Percentiles rank a stretch among this genome's conserved stretches.
These are phyloP conservation scores for Camellia lanceoleosa DNA, from an alignment of 148 eudicot species.

Conservation along the genomic window DNA sequence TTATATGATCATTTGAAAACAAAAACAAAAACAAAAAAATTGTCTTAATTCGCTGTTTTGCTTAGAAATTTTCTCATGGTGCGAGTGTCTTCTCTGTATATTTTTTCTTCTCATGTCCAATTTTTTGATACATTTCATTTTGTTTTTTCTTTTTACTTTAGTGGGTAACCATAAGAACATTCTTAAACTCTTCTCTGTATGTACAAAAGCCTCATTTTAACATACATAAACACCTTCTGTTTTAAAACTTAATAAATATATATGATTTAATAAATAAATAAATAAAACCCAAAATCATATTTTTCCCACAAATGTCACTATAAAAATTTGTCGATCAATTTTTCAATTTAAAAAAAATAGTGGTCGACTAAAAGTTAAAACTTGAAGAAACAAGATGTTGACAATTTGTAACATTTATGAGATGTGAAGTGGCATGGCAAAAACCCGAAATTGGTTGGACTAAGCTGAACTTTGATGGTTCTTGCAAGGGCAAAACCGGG, in stretches of 20 bases:
- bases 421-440: constrained; percentile 50
- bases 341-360: constrained; percentile 11
- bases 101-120: not conserved
- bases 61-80: not conserved
- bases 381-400: constrained; percentile 36
- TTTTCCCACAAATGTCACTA: constrained; percentile 8
- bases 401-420: too few relatives aligned
- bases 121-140: not conserved
- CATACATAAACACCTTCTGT: not conserved
- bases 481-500: constrained; percentile 53
- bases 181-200: not conserved
- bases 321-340: constrained; percentile 20
- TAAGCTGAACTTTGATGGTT: constrained; percentile 78
- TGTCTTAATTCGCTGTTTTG: not conserved
- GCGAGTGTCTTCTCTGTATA: not conserved
- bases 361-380: constrained; percentile 34
- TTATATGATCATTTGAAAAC: too few relatives aligned
- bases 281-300: too few relatives aligned
- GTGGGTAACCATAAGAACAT: not conserved
- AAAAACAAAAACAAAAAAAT: too few relatives aligned
- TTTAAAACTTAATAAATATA: too few relatives aligned
- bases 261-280: too few relatives aligned
- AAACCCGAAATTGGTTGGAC: constrained; percentile 80
- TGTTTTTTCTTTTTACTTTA: not conserved
- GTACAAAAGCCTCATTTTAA: not conserved